Evolutionary conservation across 495 filamentous ascomycete species (phyloP).

Genomic region (Aspergillus incahuasiensis): DNA sequence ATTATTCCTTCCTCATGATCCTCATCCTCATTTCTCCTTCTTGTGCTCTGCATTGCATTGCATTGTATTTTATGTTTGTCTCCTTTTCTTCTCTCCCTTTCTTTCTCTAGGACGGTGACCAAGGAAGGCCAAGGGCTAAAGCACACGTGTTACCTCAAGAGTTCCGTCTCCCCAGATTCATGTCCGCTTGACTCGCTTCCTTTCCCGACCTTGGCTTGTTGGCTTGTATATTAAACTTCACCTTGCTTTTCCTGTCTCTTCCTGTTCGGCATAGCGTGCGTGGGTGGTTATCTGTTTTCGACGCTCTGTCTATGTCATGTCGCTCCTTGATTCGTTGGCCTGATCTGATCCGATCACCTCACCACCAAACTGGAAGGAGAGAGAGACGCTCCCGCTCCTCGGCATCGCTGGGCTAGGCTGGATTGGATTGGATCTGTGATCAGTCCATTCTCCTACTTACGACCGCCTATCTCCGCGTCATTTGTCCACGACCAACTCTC

Average conservation of each 20-base stretch:
- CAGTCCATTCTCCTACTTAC: slow-evolving; percentile 4
- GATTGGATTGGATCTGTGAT: slow-evolving; percentile 10
- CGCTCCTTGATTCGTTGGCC: slow-evolving; percentile 17
- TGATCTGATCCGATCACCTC: slow-evolving; percentile 3
- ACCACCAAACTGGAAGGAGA: background rate
- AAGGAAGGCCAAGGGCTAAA: background rate
- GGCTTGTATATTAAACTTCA: slow-evolving; percentile 11
- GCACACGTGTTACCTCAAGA: slow-evolving; percentile 20
- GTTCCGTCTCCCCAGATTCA: slow-evolving; percentile 7
- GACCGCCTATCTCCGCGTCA: background rate
- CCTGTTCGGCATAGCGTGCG: slow-evolving; percentile 26
- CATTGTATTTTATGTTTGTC: slow-evolving; percentile 13
- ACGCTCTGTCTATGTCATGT: slow-evolving; percentile 15
- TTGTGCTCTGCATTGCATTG: slow-evolving; percentile 13
- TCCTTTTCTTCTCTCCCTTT: background rate
- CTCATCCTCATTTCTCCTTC: slow-evolving; percentile 10
- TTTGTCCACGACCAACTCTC: background rate
- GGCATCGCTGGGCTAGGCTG: background rate
- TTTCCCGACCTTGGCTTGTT: slow-evolving; percentile 7
- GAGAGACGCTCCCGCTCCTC: background rate
- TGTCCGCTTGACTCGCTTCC: background rate
- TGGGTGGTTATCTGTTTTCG: slow-evolving; percentile 15
- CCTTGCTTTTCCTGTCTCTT: slow-evolving; percentile 8
- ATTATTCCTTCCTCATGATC: background rate
- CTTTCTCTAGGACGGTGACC: background rate